Evolutionary conservation across 306 rosid genomes (phyloP), one percentile per base, ranked within the genome.

Genomic region (cucumber (Cucumis sativus)): DNA sequence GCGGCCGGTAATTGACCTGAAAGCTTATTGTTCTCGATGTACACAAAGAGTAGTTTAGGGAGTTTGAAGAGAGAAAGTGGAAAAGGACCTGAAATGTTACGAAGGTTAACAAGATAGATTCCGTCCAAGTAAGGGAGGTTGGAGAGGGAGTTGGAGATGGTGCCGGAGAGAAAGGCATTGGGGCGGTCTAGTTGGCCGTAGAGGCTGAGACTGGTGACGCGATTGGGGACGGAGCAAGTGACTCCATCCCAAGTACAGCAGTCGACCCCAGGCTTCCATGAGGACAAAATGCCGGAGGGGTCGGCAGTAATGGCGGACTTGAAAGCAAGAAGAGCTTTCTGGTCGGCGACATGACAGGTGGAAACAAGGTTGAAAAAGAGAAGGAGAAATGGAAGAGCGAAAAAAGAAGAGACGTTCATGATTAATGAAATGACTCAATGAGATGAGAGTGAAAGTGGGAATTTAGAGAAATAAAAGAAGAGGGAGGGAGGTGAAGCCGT

Each of bases 181-280:
- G 93, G 83, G 1, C 75, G 60, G 5, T 85, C 82, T 47, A 30
- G 21, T 56, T 87, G 85, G 17, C 96, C 95, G 5, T 0, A 0
- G 15, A 91, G 17, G 0, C n/a, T 56, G 0, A 94, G 30, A 0
- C 35, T 60, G 1, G 79, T 76, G 80, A 94, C 97, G 51, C 97
- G 93, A 47, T 77, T 87, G 64, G 79, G 35, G 74, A 21, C 64
- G 2, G 14, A 17, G 79, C 98, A 94, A 4, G 0, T 18, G 0
- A 88, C 58, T 0, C 96, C 97, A 0, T n/a, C 17, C 98, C 98
- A 94, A 2, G 78, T 51, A 79, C 98, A 91, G 77, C 98, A 94
- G 75, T 90, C 85, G 0, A 89, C 85, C 37, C 87, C 87, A 7
- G 76, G 10, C 51, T 83, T 88, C 97, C 98, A 94, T 4, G 93